Percentiles rank a stretch among this genome's conserved stretches.
Evolutionary conservation across 176 grass and related monocot genomes (phyloP).

Genomic region (Zizania latifolia): DNA sequence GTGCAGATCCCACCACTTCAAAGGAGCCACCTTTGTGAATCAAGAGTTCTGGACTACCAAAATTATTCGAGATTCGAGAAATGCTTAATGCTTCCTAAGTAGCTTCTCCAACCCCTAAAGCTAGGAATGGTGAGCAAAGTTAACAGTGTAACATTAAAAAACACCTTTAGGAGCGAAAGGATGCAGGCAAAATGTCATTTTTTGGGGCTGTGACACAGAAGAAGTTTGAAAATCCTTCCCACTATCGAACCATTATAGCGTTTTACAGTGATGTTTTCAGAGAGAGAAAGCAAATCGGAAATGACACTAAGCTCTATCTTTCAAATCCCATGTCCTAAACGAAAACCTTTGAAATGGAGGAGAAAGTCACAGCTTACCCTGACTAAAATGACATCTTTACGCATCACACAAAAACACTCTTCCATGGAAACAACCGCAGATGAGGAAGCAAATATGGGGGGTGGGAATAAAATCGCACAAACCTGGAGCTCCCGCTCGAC

Average conservation of each 20-base stretch:
- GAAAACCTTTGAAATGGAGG: neutral
- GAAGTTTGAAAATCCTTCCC: neutral
- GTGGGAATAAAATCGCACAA: neutral
- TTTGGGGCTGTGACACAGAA: no score
- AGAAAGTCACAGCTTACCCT: neutral
- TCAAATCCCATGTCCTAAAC: neutral
- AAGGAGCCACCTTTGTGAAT: slow-evolving; percentile 33
- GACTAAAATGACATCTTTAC: neutral
- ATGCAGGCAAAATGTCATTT: no score
- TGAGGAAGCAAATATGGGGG: no score
- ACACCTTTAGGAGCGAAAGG: slow-evolving; percentile 27
- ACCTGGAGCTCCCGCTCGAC: slow-evolving; percentile 46
- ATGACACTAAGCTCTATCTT: neutral
- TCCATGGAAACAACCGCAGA: neutral
- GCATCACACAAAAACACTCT: neutral
- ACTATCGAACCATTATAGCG: neutral
- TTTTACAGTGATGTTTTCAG: slow-evolving; percentile 7
- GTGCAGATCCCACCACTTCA: slow-evolving; percentile 19
- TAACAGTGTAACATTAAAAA: slow-evolving; percentile 9
- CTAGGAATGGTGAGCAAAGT: slow-evolving; percentile 16
- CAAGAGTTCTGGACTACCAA: neutral
- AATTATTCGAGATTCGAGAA: neutral
- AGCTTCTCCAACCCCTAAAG: no score
- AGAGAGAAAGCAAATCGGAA: slow-evolving; percentile 16
- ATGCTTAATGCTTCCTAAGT: slow-evolving; percentile 2